These are phyloP conservation scores for Candida bentonensis DNA, from an alignment of 805 yeast species.

Conservation along the genomic window DNA sequence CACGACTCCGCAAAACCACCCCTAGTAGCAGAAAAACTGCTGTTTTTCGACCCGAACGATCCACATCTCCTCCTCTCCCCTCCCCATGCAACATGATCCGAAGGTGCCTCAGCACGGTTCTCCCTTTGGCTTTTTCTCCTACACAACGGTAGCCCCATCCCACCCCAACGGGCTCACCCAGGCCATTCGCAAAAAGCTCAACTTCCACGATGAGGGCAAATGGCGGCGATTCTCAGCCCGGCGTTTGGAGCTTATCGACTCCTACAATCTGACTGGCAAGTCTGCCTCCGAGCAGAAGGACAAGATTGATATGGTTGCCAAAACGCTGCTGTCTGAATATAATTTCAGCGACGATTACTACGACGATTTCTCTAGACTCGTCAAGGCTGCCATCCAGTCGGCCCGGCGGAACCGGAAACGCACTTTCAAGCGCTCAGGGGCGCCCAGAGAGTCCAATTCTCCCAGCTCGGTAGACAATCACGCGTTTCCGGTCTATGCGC, in stretches of 20 bases:
- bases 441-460: background rate
- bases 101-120: background rate
- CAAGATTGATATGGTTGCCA: constrained; percentile 66
- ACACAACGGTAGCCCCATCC: background rate
- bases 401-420: constrained; percentile 57
- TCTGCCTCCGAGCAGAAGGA: constrained; percentile 91
- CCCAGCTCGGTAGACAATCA: background rate
- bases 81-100: background rate
- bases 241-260: constrained; percentile 76
- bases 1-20: too few species aligned
- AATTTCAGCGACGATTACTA: constrained; percentile 44
- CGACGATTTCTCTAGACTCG: constrained; percentile 75
- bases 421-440: too few species aligned
- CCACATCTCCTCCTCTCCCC: too few species aligned
- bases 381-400: constrained; percentile 86
- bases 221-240: constrained; percentile 92
- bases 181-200: constrained; percentile 44
- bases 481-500: background rate
- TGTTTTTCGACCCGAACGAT: too few species aligned
- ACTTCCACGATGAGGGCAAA: constrained; percentile 63
- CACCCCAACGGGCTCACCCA: constrained; percentile 24
- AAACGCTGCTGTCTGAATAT: constrained; percentile 62
- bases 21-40: too few species aligned
- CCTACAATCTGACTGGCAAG: constrained; percentile 41
- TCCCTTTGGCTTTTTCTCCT: background rate